These are phyloP conservation scores for Coniochaeta sp. DNA, from an alignment of 2,329 filamentous ascomycete genomes.

Conservation along the genomic window DNA sequence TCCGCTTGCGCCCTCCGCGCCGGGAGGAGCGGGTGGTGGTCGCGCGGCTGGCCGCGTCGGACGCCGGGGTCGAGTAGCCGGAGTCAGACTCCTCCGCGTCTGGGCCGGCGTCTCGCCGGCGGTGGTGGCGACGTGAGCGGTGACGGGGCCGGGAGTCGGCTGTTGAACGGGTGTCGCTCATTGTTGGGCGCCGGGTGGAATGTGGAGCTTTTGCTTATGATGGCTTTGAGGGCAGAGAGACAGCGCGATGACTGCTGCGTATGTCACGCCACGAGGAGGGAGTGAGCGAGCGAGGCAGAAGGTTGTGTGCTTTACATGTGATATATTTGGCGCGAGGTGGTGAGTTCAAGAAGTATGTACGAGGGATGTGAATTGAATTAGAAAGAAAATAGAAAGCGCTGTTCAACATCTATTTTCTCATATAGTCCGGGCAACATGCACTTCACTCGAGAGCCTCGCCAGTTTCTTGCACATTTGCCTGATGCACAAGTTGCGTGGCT, in stretches of 20 bases:
- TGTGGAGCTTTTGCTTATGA: not conserved
- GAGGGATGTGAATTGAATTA: not conserved
- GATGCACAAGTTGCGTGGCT: not conserved
- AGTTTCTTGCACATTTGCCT: not conserved
- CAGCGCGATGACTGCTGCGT: not conserved
- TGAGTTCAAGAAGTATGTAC: not conserved
- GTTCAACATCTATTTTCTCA: not conserved
- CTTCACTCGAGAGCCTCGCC: conserved; percentile 1
- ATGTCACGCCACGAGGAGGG: not conserved
- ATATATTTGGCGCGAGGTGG: not conserved
- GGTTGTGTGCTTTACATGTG: not conserved
- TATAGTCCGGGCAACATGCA: not conserved
- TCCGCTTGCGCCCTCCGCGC: not conserved
- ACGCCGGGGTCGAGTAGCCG: not conserved
- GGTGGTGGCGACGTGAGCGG: not conserved
- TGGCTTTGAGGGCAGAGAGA: not conserved
- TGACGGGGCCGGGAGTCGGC: not conserved
- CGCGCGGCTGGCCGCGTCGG: not conserved
- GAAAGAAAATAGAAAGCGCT: not conserved
- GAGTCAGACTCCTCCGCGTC: not conserved
- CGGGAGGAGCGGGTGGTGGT: not conserved
- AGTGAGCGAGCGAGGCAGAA: too few species aligned
- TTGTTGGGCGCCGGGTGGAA: not conserved
- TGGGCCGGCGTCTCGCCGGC: not conserved
- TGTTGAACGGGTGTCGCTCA: conserved; percentile 1